Evolutionary conservation across 495 filamentous ascomycete species (phyloP), one percentile per base, ranked within the genome.

Genomic region (Haplographium delicatum): DNA sequence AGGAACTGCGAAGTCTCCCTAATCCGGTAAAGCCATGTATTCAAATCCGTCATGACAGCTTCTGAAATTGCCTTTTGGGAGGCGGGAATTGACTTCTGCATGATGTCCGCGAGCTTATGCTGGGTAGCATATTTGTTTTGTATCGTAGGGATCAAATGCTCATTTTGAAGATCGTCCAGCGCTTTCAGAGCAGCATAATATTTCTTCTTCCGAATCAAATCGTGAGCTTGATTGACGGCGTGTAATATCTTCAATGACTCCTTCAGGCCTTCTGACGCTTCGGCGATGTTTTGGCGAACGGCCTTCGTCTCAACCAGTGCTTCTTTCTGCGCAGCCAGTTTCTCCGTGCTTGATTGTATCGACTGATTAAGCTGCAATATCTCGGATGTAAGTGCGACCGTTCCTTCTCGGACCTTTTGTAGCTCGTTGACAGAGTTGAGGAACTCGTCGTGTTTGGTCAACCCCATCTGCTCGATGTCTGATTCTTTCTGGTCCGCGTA

Each of bases 21-120:
- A 52, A 99, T 95, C 24, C 88, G 83, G 62, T 83, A 97, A n/a
- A 99, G 73, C 93, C 93, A 99, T 1, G 88, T 96, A 64, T 96
- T 97, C 28, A 99, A 68, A 67, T 99, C 93, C 1, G 81, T 84
- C 94, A 96, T 96, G 49, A 99, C 93, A 2, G 89, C 88, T 58
- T 97, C 91, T 2, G 91, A 89, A 47, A 99, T 95, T 23, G 91
- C 81, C 56, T 84, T 88, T 62, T 96, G 89, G 2, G 90, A 96
- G 6, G 89, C 82, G 4, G 93, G 93, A 3, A 97, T 89, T 0
- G 90, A 96, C 59, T 86, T 86, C 65, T 95, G 90, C 51, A 99
- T 96, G 74, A 95, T 80, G 47, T 95, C 88, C 20, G 94, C 94
- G 47, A 99, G 87, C 64, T 95, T 91, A 65, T 95, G 94, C 53